phyloP scores from a whole-genome alignment of 2,329 filamentous ascomycete genomes.

The Monosporascus sp. region DNA sequence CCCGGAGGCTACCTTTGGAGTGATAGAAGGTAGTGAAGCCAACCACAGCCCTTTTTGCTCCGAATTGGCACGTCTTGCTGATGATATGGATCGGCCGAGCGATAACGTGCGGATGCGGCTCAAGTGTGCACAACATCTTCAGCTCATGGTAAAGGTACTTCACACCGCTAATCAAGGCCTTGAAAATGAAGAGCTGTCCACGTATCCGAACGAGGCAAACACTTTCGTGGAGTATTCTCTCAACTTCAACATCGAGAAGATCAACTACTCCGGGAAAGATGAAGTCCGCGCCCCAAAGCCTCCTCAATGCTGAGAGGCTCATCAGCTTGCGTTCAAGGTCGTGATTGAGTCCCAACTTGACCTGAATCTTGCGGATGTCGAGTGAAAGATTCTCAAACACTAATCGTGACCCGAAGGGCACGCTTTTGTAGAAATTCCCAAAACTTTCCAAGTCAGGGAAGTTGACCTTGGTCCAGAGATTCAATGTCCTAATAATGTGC shows the following conservation, averaged over 20 bases:
- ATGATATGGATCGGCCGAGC: slow-evolving; percentile 47
- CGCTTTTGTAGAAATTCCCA: slow-evolving; percentile 33
- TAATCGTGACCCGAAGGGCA: slow-evolving; percentile 55
- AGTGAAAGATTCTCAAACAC: slow-evolving; percentile 47
- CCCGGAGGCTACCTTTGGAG: slow-evolving; percentile 48
- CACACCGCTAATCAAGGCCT: slow-evolving; percentile 50
- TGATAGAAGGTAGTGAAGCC: slow-evolving; percentile 55
- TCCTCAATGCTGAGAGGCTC: slow-evolving; percentile 35
- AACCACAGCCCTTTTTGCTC: slow-evolving; percentile 48
- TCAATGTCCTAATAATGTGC: slow-evolving; percentile 50
- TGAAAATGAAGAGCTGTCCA: slow-evolving; percentile 46
- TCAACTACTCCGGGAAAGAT: slow-evolving; percentile 42
- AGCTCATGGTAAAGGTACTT: slow-evolving; percentile 60
- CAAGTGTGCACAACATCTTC: slow-evolving; percentile 46
- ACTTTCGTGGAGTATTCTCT: slow-evolving; percentile 53
- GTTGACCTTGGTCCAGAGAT: slow-evolving; percentile 41
- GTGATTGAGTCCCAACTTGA: slow-evolving; percentile 45
- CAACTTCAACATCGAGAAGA: slow-evolving; percentile 43
- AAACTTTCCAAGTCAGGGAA: slow-evolving; percentile 23
- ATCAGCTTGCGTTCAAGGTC: slow-evolving; percentile 49
- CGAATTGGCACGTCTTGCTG: slow-evolving; percentile 51
- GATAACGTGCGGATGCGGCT: slow-evolving; percentile 49
- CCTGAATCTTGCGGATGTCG: slow-evolving; percentile 39
- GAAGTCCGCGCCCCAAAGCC: slow-evolving; percentile 38
- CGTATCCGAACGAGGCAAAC: slow-evolving; percentile 48